A percentile compares a stretch with the other conserved stretches of the same genome.
These are phyloP conservation scores for Trifolium dubium DNA, from an alignment of 306 rosid species.

Conservation along the genomic window DNA sequence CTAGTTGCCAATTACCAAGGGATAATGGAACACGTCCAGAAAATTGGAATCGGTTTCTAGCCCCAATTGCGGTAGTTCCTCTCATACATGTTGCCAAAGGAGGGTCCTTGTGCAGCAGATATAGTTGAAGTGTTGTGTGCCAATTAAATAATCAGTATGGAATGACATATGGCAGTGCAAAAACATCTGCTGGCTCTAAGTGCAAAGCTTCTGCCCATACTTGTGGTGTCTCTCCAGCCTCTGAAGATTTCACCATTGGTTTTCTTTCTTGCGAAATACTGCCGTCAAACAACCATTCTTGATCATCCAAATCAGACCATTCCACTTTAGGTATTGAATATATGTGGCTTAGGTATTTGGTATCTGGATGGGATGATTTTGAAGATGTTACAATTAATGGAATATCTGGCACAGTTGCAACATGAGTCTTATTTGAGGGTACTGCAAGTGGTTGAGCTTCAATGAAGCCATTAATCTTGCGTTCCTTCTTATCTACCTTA, in stretches of 20 bases:
- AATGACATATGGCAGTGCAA: slow-evolving; percentile 86
- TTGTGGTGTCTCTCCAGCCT: slow-evolving; percentile 50
- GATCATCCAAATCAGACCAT: slow-evolving; percentile 58
- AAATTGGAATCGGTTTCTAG: slow-evolving; percentile 41
- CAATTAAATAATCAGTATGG: slow-evolving; percentile 65
- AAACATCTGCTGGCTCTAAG: slow-evolving; percentile 65
- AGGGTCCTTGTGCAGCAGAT: slow-evolving; percentile 42
- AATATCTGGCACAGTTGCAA: slow-evolving; percentile 45
- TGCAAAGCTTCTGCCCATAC: slow-evolving; percentile 92
- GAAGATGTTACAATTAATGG: slow-evolving; percentile 40
- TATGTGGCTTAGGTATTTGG: slow-evolving; percentile 61
- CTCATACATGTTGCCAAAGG: slow-evolving; percentile 30
- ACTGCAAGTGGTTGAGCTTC: slow-evolving; percentile 51
- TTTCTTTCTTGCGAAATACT: slow-evolving; percentile 48
- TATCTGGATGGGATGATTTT: slow-evolving; percentile 84
- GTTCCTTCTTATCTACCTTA: slow-evolving; percentile 58
- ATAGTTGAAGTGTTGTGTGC: slow-evolving; percentile 43
- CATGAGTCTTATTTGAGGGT: slow-evolving; percentile 48
- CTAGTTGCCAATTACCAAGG: slow-evolving; percentile 46
- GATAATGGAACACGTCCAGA: slow-evolving; percentile 46
- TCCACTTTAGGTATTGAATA: slow-evolving; percentile 71
- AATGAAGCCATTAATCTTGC: slow-evolving; percentile 65
- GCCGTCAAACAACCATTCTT: slow-evolving; percentile 78
- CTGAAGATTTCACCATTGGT: slow-evolving; percentile 47
- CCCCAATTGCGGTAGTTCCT: slow-evolving; percentile 41